A percentile compares a stretch with the other conserved stretches of the same genome.
Conservation (phyloP, 2,329 filamentous ascomycete genomes). For the Cladosporium sp. region DNA sequence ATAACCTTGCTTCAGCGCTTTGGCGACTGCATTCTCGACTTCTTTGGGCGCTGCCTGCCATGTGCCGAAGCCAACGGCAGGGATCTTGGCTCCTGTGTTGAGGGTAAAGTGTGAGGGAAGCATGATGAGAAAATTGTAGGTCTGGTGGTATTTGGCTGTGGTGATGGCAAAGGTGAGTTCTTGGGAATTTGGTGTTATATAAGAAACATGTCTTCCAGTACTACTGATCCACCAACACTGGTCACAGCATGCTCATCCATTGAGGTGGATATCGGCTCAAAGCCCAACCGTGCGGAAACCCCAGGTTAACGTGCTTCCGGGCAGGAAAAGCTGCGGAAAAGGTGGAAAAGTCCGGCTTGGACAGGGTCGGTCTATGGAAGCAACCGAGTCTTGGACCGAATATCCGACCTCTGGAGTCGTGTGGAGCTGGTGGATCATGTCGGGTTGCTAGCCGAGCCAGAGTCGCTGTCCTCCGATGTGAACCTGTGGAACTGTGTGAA, state of each 20-base stretch:
- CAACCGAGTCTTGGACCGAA: not conserved
- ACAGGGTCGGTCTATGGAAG: not conserved
- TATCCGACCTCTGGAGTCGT: not conserved
- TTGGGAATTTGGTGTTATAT: not conserved
- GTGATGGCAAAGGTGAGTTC: not conserved
- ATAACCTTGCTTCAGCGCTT: conserved; percentile 51
- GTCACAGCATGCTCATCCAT: conserved; percentile 5
- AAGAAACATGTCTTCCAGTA: not conserved
- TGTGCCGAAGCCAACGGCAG: conserved; percentile 40
- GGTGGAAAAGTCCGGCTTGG: not conserved
- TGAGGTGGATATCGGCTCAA: not conserved
- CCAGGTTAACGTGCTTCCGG: not conserved
- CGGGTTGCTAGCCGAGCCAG: not conserved
- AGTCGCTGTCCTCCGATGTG: not conserved
- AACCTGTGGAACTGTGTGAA: too few species aligned
- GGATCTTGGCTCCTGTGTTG: conserved; percentile 42
- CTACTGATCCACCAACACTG: not conserved
- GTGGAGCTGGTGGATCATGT: not conserved
- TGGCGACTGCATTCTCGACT: conserved; percentile 37
- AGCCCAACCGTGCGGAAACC: not conserved
- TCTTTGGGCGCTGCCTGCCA: conserved; percentile 39
- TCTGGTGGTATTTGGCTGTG: not conserved
- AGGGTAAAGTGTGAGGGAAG: conserved; percentile 32
- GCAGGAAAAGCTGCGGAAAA: not conserved
- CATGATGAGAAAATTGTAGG: not conserved